Conservation (phyloP, 169 alveolate species). For the Cryptosporidium muris region DNA sequence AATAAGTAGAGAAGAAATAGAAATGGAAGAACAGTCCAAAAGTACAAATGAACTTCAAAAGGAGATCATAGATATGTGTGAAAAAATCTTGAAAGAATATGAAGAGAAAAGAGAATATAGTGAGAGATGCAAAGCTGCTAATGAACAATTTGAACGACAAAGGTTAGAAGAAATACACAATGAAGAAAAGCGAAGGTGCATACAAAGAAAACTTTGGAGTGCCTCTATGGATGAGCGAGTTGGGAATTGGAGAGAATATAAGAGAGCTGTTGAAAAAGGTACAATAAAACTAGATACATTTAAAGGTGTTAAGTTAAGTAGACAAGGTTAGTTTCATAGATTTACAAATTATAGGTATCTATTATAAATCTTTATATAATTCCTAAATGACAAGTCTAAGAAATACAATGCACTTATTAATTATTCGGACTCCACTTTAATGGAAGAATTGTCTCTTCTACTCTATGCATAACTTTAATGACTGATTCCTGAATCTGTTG, state of each 20-base stretch:
- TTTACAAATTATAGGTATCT: not conserved
- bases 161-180: slow-evolving; percentile 4
- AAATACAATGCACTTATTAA: too few species aligned
- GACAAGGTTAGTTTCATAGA: not conserved
- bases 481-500: slow-evolving; percentile 19
- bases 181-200: slow-evolving; percentile 24
- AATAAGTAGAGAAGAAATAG: not conserved
- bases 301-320: too few species aligned
- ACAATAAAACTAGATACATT: too few species aligned
- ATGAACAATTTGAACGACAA: slow-evolving; percentile 72
- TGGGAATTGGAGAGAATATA: slow-evolving; percentile 55
- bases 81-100: slow-evolving; percentile 77
- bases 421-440: not conserved
- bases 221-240: slow-evolving; percentile 52
- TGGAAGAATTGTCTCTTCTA: slow-evolving; percentile 61
- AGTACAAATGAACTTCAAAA: slow-evolving; percentile 35
- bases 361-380: not conserved
- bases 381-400: too few species aligned
- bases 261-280: not conserved
- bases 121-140: slow-evolving; percentile 82
- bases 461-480: slow-evolving; percentile 18
- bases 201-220: slow-evolving; percentile 60
- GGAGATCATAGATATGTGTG: slow-evolving; percentile 82
- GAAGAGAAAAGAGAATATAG: slow-evolving; percentile 84
- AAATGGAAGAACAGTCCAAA: not conserved